phyloP scores from a whole-genome alignment of 1,139 yeast genomes.

The Hyphopichia burtonii region DNA sequence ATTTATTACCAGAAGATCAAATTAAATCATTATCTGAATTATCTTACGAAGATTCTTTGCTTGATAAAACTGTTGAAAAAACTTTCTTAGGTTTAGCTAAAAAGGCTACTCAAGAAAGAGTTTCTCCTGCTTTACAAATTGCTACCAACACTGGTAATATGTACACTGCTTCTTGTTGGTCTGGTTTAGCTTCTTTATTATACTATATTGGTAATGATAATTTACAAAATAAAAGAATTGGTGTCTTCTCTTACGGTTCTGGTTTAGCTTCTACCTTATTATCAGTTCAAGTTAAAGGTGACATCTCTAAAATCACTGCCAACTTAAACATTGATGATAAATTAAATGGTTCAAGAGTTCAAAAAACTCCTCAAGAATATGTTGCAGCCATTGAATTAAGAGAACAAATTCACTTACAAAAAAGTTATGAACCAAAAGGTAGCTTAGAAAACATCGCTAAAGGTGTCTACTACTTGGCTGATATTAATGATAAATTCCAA shows the following conservation, averaged over 20 bases:
- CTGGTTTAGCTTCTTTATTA: conserved; percentile 80
- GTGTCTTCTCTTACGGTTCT: conserved; percentile 95
- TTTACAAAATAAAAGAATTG: conserved; percentile 81
- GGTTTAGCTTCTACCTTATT: conserved; percentile 93
- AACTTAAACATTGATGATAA: conserved; percentile 67
- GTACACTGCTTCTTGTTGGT: conserved; percentile 95
- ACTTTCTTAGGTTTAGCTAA: conserved; percentile 79
- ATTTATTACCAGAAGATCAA: conserved; percentile 50
- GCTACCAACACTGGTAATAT: conserved; percentile 98
- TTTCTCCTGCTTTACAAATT: conserved; percentile 76
- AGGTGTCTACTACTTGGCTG: conserved; percentile 84
- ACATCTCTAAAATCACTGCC: conserved; percentile 65
- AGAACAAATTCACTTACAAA: conserved; percentile 85
- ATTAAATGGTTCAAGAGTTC: conserved; percentile 62
- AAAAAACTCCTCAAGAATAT: conserved; percentile 75
- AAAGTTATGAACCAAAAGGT: conserved; percentile 77
- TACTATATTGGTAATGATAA: conserved; percentile 71
- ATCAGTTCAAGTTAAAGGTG: conserved; percentile 80
- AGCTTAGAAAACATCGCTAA: conserved; percentile 63
- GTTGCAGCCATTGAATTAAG: conserved; percentile 80
- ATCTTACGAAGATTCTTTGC: conserved; percentile 75
- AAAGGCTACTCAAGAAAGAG: conserved; percentile 65
- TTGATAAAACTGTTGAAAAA: conserved; percentile 83
- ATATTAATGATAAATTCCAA: conserved; percentile 86
- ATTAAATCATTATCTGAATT: conserved; percentile 53